A percentile compares a stretch with the other conserved stretches of the same genome.
Conservation (phyloP, 108 stramenopile genomes). For the Fragilaria radians region DNA sequence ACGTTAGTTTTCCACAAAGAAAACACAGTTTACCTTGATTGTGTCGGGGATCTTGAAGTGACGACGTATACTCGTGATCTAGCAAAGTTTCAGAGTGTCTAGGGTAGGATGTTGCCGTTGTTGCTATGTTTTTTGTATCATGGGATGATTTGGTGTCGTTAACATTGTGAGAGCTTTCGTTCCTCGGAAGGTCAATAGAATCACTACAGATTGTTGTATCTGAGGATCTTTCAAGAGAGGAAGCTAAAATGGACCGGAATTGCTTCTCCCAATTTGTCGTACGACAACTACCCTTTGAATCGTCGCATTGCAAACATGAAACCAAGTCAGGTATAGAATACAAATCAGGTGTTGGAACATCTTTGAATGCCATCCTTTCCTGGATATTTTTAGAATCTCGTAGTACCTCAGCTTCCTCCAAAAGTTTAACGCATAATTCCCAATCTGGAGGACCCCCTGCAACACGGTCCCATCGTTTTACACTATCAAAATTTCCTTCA, state of each 20-base stretch:
- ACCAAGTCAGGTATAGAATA: slow-evolving; percentile 11
- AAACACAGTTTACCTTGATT: too few relatives aligned
- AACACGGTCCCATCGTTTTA: slow-evolving; percentile 75
- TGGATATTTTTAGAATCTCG: neutral
- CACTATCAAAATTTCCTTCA: slow-evolving; percentile 35
- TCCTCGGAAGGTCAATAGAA: too few relatives aligned
- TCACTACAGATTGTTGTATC: neutral
- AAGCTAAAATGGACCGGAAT: slow-evolving; percentile 37
- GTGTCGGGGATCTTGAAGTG: neutral
- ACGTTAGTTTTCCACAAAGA: neutral
- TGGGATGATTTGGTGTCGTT: neutral
- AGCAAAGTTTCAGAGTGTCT: neutral
- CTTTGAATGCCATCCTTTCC: too few relatives aligned
- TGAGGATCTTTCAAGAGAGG: slow-evolving; percentile 18
- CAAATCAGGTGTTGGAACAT: neutral
- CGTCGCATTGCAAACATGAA: slow-evolving; percentile 20
- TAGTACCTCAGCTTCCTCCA: slow-evolving; percentile 26
- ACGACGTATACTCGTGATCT: neutral
- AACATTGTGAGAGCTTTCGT: too few relatives aligned
- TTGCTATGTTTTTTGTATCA: neutral
- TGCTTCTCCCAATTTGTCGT: slow-evolving; percentile 51
- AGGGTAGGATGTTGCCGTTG: neutral
- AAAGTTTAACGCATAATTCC: slow-evolving; percentile 41
- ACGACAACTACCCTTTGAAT: slow-evolving; percentile 26
- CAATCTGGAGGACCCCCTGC: slow-evolving; percentile 65